Conservation (phyloP, 2,329 filamentous ascomycete genomes). For the Pseudopyrenochaeta lycopersici region DNA sequence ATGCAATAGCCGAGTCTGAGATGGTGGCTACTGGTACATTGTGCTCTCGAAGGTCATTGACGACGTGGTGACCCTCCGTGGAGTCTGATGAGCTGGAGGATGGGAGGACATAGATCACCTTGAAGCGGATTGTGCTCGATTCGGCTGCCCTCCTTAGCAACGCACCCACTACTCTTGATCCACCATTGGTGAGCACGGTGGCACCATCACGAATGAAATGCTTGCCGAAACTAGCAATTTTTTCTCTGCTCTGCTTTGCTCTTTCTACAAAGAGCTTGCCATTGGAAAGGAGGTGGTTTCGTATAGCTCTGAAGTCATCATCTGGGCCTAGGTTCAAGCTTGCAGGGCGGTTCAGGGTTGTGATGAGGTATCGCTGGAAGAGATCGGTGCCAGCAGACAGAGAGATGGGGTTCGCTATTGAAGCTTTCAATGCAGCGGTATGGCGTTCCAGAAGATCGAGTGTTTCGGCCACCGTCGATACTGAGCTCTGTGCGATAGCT, state of each 20-base stretch:
- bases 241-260: constrained; percentile 83
- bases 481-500: constrained; percentile 79
- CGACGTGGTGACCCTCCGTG: constrained; percentile 73
- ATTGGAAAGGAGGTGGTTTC: constrained; percentile 85
- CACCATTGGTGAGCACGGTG: constrained; percentile 90
- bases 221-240: constrained; percentile 81
- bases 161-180: constrained; percentile 82
- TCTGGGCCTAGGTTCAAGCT: constrained; percentile 55
- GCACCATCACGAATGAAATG: constrained; percentile 80
- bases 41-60: constrained; percentile 73
- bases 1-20: constrained; percentile 77
- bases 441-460: constrained; percentile 83
- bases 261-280: constrained; percentile 85
- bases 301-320: constrained; percentile 82
- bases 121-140: constrained; percentile 73
- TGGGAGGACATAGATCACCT: constrained; percentile 75
- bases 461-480: constrained; percentile 92
- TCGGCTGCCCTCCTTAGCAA: constrained; percentile 79
- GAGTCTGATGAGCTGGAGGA: constrained; percentile 44
- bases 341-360: constrained; percentile 67
- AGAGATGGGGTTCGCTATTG: constrained; percentile 87
- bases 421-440: constrained; percentile 78
- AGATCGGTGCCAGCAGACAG: constrained; percentile 93
- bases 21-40: constrained; percentile 87
- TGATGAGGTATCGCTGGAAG: constrained; percentile 92